These are phyloP conservation scores for Clarireedia paspali DNA, from an alignment of 2,329 filamentous ascomycete genomes.

Conservation along the genomic window DNA sequence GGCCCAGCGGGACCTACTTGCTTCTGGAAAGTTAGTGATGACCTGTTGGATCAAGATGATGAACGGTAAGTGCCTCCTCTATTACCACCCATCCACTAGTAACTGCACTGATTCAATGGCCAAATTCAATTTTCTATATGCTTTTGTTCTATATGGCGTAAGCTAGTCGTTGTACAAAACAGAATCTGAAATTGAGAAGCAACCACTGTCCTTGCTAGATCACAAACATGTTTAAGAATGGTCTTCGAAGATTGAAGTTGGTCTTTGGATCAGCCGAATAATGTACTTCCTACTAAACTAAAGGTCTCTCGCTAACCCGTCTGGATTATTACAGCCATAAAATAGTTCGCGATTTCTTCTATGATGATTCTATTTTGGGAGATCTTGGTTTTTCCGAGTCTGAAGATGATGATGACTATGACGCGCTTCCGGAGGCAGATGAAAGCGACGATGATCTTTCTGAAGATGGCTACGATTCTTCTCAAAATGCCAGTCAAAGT, in stretches of 20 bases:
- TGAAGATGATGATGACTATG: not conserved
- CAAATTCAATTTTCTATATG: too few relatives aligned
- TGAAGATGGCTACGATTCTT: too few relatives aligned
- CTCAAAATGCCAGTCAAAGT: too few relatives aligned
- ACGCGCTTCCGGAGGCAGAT: not conserved
- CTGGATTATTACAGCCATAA: not conserved
- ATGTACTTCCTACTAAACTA: not conserved
- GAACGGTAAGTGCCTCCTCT: not conserved
- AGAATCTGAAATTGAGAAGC: too few relatives aligned
- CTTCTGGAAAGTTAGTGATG: slow-evolving; percentile 66
- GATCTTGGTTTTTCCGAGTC: not conserved
- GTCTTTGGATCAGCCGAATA: too few relatives aligned
- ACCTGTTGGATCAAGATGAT: slow-evolving; percentile 23
- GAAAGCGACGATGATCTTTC: too few relatives aligned
- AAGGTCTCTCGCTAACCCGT: not conserved
- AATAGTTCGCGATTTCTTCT: not conserved
- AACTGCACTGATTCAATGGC: not conserved
- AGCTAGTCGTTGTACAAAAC: too few relatives aligned
- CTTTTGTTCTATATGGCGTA: too few relatives aligned
- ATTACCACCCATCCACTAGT: not conserved
- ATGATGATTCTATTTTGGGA: not conserved
- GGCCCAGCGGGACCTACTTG: slow-evolving; percentile 68
- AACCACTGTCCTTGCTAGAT: too few relatives aligned
- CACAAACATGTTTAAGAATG: too few relatives aligned
- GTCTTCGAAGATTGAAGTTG: too few relatives aligned